Evolutionary conservation across 2,329 filamentous ascomycete genomes (phyloP), one percentile per base, ranked within the genome.

Genomic region (Harringtonia lauricola): DNA sequence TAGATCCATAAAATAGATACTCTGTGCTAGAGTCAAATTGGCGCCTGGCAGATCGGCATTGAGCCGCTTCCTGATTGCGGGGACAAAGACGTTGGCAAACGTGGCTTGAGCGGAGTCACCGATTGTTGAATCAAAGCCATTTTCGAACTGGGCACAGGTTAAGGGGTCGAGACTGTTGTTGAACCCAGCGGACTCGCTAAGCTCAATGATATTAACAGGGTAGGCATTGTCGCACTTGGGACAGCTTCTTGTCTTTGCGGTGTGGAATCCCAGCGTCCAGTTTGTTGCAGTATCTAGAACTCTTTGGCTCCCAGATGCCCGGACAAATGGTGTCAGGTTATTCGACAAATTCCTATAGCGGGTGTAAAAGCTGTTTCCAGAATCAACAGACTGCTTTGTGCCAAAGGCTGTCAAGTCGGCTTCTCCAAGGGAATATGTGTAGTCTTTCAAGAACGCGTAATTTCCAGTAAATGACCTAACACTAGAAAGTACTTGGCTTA

Each of bases 81-180:
- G 74, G 1, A 77, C 68, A 55, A 90, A 92, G 8, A 71, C 65
- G 8, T 67, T 61, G 0, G 68, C 66, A 74, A 81, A 95, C 2
- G 59, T 60, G 0, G 58, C 57, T 55, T 82, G 74, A 0, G 74
- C 72, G 2, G 62, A 57, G 22, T 63, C 55, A 9, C 70, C 72
- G 7, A 75, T 61, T 2, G 63, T 58, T 7, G 67, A 66, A 54
- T 89, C 83, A 15, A 9, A 15, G 28, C 41, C 41, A 21, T 41
- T 26, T 34, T 48, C 43, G 53, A 92, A 94, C 0, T 65, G 66
- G 3, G 72, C 71, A 60, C 89, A 95, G 12, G 75, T 68, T 33
- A 76, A 73, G 12, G 47, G 83, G 50, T 81, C 79, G 19, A 95
- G 71, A 0, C 86, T 88, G 61, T 95, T 94, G 65, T 95, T 95